phyloP scores from a whole-genome alignment of 2,329 filamentous ascomycete genomes.

The Chaetomiaceae sp. region DNA sequence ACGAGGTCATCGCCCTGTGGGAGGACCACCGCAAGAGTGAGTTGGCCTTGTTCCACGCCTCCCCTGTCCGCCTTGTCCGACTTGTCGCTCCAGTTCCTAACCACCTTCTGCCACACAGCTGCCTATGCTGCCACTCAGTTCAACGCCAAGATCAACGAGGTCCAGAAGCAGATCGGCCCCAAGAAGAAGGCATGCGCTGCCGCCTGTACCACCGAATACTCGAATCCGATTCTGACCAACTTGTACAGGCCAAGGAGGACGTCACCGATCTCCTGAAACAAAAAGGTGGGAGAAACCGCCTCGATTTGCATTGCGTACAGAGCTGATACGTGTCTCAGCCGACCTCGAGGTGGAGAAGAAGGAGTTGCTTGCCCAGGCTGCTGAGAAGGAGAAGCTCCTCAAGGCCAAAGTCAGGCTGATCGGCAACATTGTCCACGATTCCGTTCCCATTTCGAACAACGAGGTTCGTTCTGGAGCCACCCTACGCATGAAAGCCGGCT shows the following conservation, averaged over 20 bases:
- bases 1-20: constrained; percentile 83
- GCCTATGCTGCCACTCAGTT: constrained; percentile 56
- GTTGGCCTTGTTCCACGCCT: constrained; percentile 10
- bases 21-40: constrained; percentile 71
- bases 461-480: constrained; percentile 45
- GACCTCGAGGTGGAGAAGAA: constrained; percentile 80
- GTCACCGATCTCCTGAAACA: constrained; percentile 73
- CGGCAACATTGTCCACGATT: constrained; percentile 87
- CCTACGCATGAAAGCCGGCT: background rate
- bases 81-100: constrained; percentile 57
- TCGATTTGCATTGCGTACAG: background rate
- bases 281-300: constrained; percentile 43
- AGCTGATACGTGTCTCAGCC: constrained; percentile 32
- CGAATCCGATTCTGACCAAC: constrained; percentile 9
- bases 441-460: constrained; percentile 76
- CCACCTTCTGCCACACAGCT: constrained; percentile 13
- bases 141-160: constrained; percentile 77
- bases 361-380: constrained; percentile 66
- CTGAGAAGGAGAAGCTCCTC: constrained; percentile 68
- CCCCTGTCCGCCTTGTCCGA: too few relatives aligned
- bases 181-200: constrained; percentile 70
- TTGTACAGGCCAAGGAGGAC: constrained; percentile 70
- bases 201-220: background rate
- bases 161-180: constrained; percentile 82
- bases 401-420: constrained; percentile 77